Evolutionary conservation across 2,329 filamentous ascomycete genomes (phyloP).

Genomic region (Phyllachora maydis): DNA sequence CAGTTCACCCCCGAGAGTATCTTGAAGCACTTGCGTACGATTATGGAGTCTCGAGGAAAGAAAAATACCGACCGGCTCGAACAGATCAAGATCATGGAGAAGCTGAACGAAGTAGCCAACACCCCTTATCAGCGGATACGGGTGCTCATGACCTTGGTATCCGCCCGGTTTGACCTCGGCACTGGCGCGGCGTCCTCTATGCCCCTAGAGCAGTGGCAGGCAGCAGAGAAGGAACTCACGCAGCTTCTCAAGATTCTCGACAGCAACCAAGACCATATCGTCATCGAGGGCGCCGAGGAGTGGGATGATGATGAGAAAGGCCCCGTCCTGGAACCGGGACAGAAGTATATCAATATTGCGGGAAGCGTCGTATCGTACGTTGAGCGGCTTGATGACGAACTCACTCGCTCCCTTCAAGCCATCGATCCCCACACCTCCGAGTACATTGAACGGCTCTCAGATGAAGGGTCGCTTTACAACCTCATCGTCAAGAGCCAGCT

Average conservation of each 20-base stretch:
- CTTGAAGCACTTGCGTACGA: slow-evolving; percentile 83
- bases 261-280: slow-evolving; percentile 57
- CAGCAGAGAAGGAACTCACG: slow-evolving; percentile 70
- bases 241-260: slow-evolving; percentile 63
- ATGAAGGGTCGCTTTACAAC: slow-evolving; percentile 81
- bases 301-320: slow-evolving; percentile 98
- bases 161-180: slow-evolving; percentile 83
- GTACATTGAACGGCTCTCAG: slow-evolving; percentile 86
- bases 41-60: slow-evolving; percentile 90
- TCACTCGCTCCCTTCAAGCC: slow-evolving; percentile 87
- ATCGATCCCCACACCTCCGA: slow-evolving; percentile 98
- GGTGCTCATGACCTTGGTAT: slow-evolving; percentile 77
- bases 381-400: slow-evolving; percentile 90
- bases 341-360: slow-evolving; percentile 75
- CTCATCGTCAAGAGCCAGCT: slow-evolving; percentile 74
- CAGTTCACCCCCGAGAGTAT: slow-evolving; percentile 95
- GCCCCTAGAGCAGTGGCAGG: slow-evolving; percentile 93
- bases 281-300: slow-evolving; percentile 83
- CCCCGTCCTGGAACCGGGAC: slow-evolving; percentile 48
- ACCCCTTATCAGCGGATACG: slow-evolving; percentile 90
- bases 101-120: slow-evolving; percentile 69
- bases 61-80: slow-evolving; percentile 94
- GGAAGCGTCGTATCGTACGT: slow-evolving; percentile 89
- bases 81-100: slow-evolving; percentile 96
- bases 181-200: slow-evolving; percentile 62